phyloP scores from a whole-genome alignment of 1,284 basidiomycete species.

The Hemileia vastatrix region DNA sequence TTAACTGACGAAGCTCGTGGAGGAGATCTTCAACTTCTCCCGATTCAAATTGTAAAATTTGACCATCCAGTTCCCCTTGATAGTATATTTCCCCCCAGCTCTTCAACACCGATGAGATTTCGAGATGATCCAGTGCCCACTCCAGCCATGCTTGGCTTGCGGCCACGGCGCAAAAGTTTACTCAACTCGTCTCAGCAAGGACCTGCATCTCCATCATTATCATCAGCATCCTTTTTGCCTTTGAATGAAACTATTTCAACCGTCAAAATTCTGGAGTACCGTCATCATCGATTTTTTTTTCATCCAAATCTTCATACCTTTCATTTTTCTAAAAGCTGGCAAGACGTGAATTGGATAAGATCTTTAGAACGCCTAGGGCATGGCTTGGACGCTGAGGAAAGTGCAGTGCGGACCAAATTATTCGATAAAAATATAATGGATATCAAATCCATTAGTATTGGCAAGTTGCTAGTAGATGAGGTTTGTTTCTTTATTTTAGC shows the following conservation, averaged over 20 bases:
- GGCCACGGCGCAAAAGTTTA: no score
- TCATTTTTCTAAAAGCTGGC: slow-evolving; percentile 64
- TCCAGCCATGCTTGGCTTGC: slow-evolving; percentile 47
- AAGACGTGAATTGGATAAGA: slow-evolving; percentile 65
- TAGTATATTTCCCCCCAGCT: slow-evolving; percentile 58
- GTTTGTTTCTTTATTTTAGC: slow-evolving; percentile 48
- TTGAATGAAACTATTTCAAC: background rate
- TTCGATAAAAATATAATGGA: slow-evolving; percentile 87
- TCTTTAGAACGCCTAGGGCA: slow-evolving; percentile 55
- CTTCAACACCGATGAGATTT: slow-evolving; percentile 38
- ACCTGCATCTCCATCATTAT: slow-evolving; percentile 1
- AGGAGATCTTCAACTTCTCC: slow-evolving; percentile 68
- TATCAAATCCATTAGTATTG: slow-evolving; percentile 73
- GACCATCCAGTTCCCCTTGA: slow-evolving; percentile 57
- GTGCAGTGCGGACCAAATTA: slow-evolving; percentile 59
- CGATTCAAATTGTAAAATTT: slow-evolving; percentile 59
- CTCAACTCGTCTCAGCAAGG: slow-evolving; percentile 52
- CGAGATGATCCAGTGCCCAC: slow-evolving; percentile 42
- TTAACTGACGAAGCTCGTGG: slow-evolving; percentile 79
- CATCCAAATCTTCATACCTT: slow-evolving; percentile 4
- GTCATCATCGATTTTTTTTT: slow-evolving; percentile 15
- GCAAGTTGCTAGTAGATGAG: slow-evolving; percentile 81
- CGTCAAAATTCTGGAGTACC: slow-evolving; percentile 13
- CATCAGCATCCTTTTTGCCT: background rate
- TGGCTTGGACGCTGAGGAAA: slow-evolving; percentile 54